These are phyloP conservation scores for Breynia disticha DNA, from an alignment of 441 rosid genomes.

Conservation along the genomic window DNA sequence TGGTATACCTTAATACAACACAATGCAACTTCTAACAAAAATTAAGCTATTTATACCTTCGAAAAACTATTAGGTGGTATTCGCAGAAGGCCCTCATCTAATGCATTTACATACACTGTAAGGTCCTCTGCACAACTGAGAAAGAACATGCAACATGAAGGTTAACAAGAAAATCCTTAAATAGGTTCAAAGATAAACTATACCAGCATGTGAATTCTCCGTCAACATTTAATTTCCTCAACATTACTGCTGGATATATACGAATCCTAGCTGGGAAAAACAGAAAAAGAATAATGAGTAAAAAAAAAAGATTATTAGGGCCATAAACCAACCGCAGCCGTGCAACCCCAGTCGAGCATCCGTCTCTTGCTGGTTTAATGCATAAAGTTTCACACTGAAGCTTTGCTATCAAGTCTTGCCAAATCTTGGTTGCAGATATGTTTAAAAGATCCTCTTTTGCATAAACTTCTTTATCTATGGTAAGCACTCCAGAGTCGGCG, in stretches of 20 bases:
- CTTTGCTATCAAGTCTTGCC: constrained; percentile 59
- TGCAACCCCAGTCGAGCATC: constrained; percentile 98
- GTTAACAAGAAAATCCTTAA: background rate
- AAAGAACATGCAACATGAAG: background rate
- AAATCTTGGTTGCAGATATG: constrained; percentile 33
- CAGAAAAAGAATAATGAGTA: background rate
- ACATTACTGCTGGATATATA: no score
- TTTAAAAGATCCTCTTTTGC: constrained; percentile 54
- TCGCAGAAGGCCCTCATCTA: constrained; percentile 55
- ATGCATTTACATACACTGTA: constrained; percentile 57
- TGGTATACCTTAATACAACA: background rate
- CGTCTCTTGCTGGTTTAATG: constrained; percentile 91
- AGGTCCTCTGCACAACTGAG: constrained; percentile 68
- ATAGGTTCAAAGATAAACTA: background rate
- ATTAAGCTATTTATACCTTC: constrained; percentile 44
- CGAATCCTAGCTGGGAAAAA: no score
- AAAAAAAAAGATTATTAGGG: constrained; percentile 2
- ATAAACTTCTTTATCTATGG: constrained; percentile 66
- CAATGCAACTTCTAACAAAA: background rate
- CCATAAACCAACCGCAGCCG: constrained; percentile 57
- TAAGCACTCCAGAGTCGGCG: constrained; percentile 65
- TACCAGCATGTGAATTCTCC: background rate
- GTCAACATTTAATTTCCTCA: no score
- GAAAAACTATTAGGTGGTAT: constrained; percentile 84
- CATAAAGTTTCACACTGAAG: constrained; percentile 73